Base-by-base conservation (phyloP, 306 rosid genomes). In the Begonia loranthoides region DNA sequence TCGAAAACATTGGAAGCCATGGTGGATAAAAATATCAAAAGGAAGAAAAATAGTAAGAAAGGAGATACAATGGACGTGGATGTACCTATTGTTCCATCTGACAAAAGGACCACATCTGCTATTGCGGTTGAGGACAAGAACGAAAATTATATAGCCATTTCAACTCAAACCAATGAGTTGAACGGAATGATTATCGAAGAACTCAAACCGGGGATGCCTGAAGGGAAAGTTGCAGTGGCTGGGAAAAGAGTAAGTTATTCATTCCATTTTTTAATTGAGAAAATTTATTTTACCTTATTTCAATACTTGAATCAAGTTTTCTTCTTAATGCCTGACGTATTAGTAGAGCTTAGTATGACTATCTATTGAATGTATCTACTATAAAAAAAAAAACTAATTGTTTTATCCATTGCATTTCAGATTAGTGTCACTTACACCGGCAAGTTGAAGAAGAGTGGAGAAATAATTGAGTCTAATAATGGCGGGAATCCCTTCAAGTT, bases 181-280 rank as follows among this genome's bases (percentile, higher is more conserved):
- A 76, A 65, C 47, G 93, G 93, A 51, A 51, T 88, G 28, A 61
- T 60, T 44, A 56, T 84, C 62, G 76, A 81, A 52, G 87, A 73
- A 71, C 59, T 84, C 50, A 83, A 70, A 70, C 52, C 51, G n/a
- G 97, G 89, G 45, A 55, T 46, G 66, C 66, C 72, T 24, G 73
- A 77, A 56, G 76, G 93, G 53, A 84, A 77, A 76, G 53, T 79
- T 56, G 95, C 95, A 34, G 63, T 68, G 41, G 61, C 60, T 0
- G 86, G 89, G 55, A 89, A 64, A 73, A 89, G 71, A 89, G 95
- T 66, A 54, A 51, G 67, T 71, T 47, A 52, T 47, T 55, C 50
- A 56, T 10, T 10, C 15, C 11, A 45, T 12, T 22, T 10, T 57
- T 24, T 24, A 24, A 24, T 24, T 24, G 5, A 24, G 15, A 11